These are phyloP conservation scores for Boletus barrowsii DNA, from an alignment of 768 basidiomycete species.

Conservation along the genomic window DNA sequence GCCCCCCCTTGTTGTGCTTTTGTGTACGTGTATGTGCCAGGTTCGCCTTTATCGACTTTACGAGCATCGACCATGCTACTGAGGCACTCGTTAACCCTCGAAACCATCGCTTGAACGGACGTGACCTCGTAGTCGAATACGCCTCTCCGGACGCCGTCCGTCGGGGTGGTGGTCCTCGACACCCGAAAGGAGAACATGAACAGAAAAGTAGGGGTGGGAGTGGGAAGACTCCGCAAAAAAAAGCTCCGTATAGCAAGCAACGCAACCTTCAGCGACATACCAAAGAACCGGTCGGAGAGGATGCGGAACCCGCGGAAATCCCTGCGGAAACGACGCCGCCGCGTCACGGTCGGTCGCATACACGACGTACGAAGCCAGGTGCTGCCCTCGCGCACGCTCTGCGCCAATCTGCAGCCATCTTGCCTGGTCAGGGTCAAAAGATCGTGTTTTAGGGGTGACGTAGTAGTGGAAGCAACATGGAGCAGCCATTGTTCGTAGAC, in stretches of 20 bases:
- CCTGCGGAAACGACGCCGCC: background rate
- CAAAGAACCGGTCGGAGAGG: conserved; percentile 3
- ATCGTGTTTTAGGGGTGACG: conserved; percentile 52
- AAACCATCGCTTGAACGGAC: conserved; percentile 81
- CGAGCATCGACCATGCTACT: conserved; percentile 73
- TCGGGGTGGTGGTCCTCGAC: conserved; percentile 53
- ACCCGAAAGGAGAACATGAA: conserved; percentile 23
- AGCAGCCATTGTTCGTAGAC: background rate
- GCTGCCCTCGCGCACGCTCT: conserved; percentile 77
- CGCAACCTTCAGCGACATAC: background rate
- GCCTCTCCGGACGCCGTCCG: conserved; percentile 88
- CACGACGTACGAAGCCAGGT: conserved; percentile 64
- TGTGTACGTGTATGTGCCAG: conserved; percentile 38
- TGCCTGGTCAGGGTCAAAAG: conserved; percentile 65
- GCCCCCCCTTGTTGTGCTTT: background rate
- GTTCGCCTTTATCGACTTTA: conserved; percentile 94
- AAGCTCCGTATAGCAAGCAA: background rate
- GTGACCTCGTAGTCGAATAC: conserved; percentile 84
- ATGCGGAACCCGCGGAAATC: background rate
- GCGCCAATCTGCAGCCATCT: conserved; percentile 71
- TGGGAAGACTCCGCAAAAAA: conserved; percentile 7
- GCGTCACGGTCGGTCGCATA: conserved; percentile 10
- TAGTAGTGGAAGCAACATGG: background rate
- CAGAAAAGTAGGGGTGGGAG: conserved; percentile 9
- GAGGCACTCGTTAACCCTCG: conserved; percentile 75